Evolutionary conservation across 805 yeast genomes (phyloP), one percentile per base, ranked within the genome.

Genomic region (Yarrowia sp.): DNA sequence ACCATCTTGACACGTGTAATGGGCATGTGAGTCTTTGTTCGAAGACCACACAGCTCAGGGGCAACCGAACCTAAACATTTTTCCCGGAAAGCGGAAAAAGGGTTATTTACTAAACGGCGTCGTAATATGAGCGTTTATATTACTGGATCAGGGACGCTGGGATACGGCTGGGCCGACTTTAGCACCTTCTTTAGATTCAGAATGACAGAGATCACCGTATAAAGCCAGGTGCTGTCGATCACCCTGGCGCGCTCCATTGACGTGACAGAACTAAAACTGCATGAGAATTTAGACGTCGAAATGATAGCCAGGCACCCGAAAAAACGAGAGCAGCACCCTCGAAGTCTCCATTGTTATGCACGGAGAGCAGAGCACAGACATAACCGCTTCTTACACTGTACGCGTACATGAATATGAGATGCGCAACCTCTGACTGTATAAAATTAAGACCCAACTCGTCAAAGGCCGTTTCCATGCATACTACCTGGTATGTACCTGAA

Each of bases 21-120:
- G 21, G 16, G 30, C 49, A 24, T 32, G 32, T 24, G 32, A 43
- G 26, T 4, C 9, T 10, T 21, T 17, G 11, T 22, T 22, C 6
- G 4, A 5, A 26, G 46, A 14, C 28, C 3, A 10, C n/a, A 46
- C 52, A 28, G 17, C 19, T 51, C 59, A 51, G 59, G 43, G 59
- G 59, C 35, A 21, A 22, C 12, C 16, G 54, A 48, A 48, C 54
- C 54, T 48, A 30, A 46, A 46, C 28, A 30, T 32, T 48, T 48
- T 32, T 48, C 38, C 36, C 54, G 38, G 54, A 48, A 48, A 48
- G 36, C 38, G 54, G 17, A 14, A 48, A 48, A 48, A 48, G 54
- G 51, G 35, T 17, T 12, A 5, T 24, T 43, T 43, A 7, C 12
- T 9, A 43, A 46, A 46, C 51, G 49, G 49, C n/a, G 32, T 16